Evolutionary conservation across 371 early-diverging fungal species (phyloP), one percentile per base, ranked within the genome.

Genomic region (Rhizopus delemar): DNA sequence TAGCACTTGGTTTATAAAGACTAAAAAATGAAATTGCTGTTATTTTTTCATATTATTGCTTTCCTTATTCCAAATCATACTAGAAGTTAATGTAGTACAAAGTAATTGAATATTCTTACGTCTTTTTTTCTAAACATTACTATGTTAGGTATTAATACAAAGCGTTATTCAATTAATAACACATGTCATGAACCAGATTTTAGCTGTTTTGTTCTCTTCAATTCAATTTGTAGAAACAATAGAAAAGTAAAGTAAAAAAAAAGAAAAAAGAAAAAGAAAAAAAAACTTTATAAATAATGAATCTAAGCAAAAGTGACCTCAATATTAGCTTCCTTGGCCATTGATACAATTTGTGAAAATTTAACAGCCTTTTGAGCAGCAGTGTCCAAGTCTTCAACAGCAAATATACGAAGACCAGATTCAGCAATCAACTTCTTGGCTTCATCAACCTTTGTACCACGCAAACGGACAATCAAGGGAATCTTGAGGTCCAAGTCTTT

Each of bases 401-500:
- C 84, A 77, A 92, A 90, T 78, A 97, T 96, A 60, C 90, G 84
- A 56, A 99, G 87, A 46, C 93, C 93, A 41, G 93, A 93, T 53
- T 95, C 90, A 49, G 83, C 84, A 71, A 98, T 95, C 66, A 80
- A 59, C 53, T 75, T 75, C 67, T 73, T 77, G 51, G 77, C 80
- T 51, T 77, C 77, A 16, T 77, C 69, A 32, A 75, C 80, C 64
- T 85, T 87, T 65, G 84, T 85, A 63, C 95, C 99, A 84, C 96
- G 94, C 38, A 99, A 87, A 70, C 99, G 92, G 52, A 97, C 98
- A 64, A 99, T 90, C 50, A 99, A 84, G 8, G 98, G 99, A 53
- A 99, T 89, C 77, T 86, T 86, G 58, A 97, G 83, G 50, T 91
- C 89, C 35, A 97, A 85, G 62, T 94, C 88, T 68, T 92, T 85